phyloP scores from a whole-genome alignment of 2,329 filamentous ascomycete species.

The Madurella mycetomatis region DNA sequence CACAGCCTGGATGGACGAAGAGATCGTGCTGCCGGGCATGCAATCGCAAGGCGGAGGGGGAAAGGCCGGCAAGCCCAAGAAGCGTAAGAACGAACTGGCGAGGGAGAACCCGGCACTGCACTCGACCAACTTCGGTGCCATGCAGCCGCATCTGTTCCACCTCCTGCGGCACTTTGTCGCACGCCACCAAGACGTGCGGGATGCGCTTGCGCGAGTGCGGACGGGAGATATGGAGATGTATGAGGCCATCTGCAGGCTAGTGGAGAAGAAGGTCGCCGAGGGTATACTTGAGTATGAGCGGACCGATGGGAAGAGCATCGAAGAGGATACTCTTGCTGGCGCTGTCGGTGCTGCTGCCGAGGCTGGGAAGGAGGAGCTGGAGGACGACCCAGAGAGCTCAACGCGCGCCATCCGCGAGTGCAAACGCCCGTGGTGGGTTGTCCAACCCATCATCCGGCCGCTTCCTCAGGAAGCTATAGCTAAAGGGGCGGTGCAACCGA shows the following conservation, averaged over 20 bases:
- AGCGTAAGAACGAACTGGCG: conserved; percentile 27
- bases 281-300: conserved; percentile 65
- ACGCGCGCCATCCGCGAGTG: conserved; percentile 66
- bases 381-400: conserved; percentile 53
- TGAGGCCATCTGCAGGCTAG: conserved; percentile 69
- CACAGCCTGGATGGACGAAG: conserved; percentile 41
- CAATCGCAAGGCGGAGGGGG: conserved; percentile 40
- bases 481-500: conserved; percentile 70
- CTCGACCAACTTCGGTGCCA: conserved; percentile 65
- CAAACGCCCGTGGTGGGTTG: conserved; percentile 83
- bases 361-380: conserved; percentile 30
- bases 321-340: conserved; percentile 30
- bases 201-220: conserved; percentile 69
- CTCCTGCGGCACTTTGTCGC: conserved; percentile 78
- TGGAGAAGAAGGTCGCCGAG: conserved; percentile 69
- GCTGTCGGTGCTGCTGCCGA: conserved; percentile 16
- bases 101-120: conserved; percentile 36
- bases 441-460: conserved; percentile 80
- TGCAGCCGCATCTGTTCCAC: conserved; percentile 93
- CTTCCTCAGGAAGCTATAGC: conserved; percentile 82
- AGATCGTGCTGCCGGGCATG: conserved; percentile 16
- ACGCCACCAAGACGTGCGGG: conserved; percentile 75
- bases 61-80: conserved; percentile 39
- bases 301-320: conserved; percentile 47
- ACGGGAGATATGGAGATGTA: conserved; percentile 70